phyloP scores from a whole-genome alignment of 345 rosid genomes.

The Sonneratia alba region DNA sequence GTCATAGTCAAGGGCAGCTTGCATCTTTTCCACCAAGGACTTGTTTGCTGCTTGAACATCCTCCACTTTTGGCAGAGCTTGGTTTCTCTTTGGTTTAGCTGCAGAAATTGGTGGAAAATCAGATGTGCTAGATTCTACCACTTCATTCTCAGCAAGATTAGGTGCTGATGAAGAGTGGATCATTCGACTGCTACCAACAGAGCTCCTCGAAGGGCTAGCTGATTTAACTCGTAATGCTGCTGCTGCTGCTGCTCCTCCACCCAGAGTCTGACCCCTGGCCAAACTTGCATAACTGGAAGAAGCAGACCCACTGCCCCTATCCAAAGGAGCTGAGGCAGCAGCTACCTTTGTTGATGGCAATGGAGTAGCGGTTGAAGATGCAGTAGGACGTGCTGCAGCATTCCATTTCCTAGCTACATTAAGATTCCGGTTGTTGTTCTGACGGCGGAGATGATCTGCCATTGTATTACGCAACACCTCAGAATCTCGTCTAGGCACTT shows the following conservation, averaged over 20 bases:
- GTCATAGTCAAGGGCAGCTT: conserved; percentile 53
- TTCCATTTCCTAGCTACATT: conserved; percentile 60
- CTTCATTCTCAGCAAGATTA: conserved; percentile 39
- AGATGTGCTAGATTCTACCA: conserved; percentile 23
- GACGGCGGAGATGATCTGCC: conserved; percentile 58
- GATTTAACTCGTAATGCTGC: conserved; percentile 16
- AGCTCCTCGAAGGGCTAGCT: conserved; percentile 23
- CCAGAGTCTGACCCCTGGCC: conserved; percentile 26
- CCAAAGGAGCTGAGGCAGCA: conserved; percentile 11
- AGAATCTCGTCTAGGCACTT: conserved; percentile 32
- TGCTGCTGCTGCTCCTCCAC: conserved; percentile 13
- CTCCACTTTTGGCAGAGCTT: conserved; percentile 22
- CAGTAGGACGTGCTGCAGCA: conserved; percentile 24
- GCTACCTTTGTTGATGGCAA: conserved; percentile 17
- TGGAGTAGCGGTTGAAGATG: conserved; percentile 23
- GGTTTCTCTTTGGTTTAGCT: conserved; percentile 21
- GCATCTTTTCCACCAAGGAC: conserved; percentile 73
- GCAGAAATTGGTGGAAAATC: conserved; percentile 86
- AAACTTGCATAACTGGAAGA: conserved; percentile 33
- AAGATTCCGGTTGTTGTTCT: conserved; percentile 23
- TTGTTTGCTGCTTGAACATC: conserved; percentile 73
- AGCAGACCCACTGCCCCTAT: conserved; percentile 19
- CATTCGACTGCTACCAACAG: conserved; percentile 31
- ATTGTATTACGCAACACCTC: conserved; percentile 45
- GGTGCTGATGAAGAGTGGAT: conserved; percentile 67